Evolutionary conservation across 2,329 filamentous ascomycete species (phyloP), one percentile per base, ranked within the genome.

Genomic region (Trichophaea hybrida): DNA sequence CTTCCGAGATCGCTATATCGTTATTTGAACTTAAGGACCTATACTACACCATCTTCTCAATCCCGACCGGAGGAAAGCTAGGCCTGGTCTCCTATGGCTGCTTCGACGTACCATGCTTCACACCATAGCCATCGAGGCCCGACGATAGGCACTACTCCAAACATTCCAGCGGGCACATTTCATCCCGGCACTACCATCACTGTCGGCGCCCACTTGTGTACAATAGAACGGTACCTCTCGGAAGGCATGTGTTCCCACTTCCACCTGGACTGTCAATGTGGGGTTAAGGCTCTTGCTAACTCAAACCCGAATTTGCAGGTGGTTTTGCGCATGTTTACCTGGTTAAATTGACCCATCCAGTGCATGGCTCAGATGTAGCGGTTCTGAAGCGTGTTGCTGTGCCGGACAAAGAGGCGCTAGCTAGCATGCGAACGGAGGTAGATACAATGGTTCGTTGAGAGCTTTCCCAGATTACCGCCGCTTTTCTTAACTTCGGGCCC

Each of bases 241-340:
- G 93, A 98, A 75, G 67, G 67, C 65, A 61, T 77, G 77, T 65
- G 69, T 17, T 50, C n/a, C 40, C 24, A 46, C 40, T 17, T 17
- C n/a, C 48, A 24, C 52, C 52, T 37, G 15, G 52, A 4, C 10
- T 43, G 38, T 43, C 10, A 43, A 50, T 50, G 48, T 50, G 48
- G n/a, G 48, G 48, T 17, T 50, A 15, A 50, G 33, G 33, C 31
- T 34, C 43, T 56, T 35, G 15, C 35, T 54, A 38, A 46, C 31
- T 48, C 15, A 51, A 13, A 31, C n/a, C 24, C 12, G 10, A 38
- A 32, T 31, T 8, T 57, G 17, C 48, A 68, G 93, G 93, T 67
- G 93, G 93, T 44, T 98, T 98, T 71, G 93, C 93, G 68, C 93
- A 98, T 73, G 93, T 98, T 69, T 98, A 98, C 74, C 84, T 97